Evolutionary conservation across 164 flowering plant species (phyloP), one percentile per base, ranked within the genome.

Genomic region (Amborella trichopoda): DNA sequence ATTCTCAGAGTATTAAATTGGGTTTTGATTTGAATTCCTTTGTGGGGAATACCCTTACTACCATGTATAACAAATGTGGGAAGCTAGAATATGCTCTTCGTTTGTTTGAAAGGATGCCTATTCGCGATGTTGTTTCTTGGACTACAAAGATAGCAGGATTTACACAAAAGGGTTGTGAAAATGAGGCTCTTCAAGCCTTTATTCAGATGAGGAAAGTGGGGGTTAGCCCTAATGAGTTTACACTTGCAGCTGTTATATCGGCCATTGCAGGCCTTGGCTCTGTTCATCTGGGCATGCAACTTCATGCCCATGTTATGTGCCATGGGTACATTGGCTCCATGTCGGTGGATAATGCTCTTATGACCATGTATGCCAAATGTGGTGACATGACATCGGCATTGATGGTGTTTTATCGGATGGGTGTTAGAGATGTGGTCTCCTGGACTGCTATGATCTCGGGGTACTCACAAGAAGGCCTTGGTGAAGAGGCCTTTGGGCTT

Each of bases 371-470:
- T 64, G 61, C 97, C n/a, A 77, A 72, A 54, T 78, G 90, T 56
- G 94, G 85, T 10, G 41, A 63, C 26, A 28, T 75, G 33, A 21
- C 33, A 36, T 66, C 64, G 2, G 78, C 81, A 44, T 68, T 72
- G 20, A 20, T 28, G 23, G 53, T 75, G 21, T 84, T 84, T 62
- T 22, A 53, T 33, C 67, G 46, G 26, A 71, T 81, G 81, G 10
- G 5, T 6, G 47, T 23, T 24, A 72, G 56, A 61, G 83, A 81
- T 60, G 54, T 77, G 32, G 65, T 84, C 49, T 73, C 97, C 25
- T 89, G 97, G 95, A 89, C 81, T 63, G 72, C 87, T 1, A 70
- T 89, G n/a, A 77, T 89, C 38, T 68, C 74, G 5, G 82, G 75
- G 0, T 73, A 66, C 62, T 67, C 77, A 55, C 88, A 80, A 55